Evolutionary conservation across 164 flowering plant species (phyloP).

Genomic region (Chloranthus sessilifolius): DNA sequence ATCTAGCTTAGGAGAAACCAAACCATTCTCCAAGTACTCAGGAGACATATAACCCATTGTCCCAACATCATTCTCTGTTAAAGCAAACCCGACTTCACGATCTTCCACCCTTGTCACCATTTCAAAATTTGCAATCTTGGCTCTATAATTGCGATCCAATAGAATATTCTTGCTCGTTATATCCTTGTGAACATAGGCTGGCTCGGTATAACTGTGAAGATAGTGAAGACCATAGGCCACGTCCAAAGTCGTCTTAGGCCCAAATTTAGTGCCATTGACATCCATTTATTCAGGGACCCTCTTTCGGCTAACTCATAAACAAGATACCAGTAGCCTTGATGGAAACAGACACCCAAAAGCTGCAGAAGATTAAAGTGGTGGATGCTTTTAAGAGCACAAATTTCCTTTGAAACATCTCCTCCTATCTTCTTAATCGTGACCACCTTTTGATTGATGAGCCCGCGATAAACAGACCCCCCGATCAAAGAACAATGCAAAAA

Average conservation of each 20-base stretch:
- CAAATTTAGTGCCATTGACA: conserved; percentile 25
- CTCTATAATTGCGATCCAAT: conserved; percentile 10
- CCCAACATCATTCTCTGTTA: conserved; percentile 5
- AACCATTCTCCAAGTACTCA: conserved; percentile 14
- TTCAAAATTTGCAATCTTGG: conserved; percentile 9
- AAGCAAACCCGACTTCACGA: not conserved
- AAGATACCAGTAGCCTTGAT: conserved; percentile 38
- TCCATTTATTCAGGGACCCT: conserved; percentile 81
- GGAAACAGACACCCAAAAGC: conserved; percentile 43
- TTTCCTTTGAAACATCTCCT: conserved; percentile 51
- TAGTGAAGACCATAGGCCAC: conserved; percentile 14
- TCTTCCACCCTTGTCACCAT: conserved; percentile 2
- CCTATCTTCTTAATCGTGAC: conserved; percentile 56
- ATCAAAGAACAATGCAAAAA: conserved; percentile 41
- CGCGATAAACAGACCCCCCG: conserved; percentile 55
- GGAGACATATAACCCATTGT: conserved; percentile 14
- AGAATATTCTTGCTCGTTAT: conserved; percentile 9
- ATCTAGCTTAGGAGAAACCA: conserved; percentile 9
- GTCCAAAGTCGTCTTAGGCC: conserved; percentile 9
- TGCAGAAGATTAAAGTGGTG: conserved; percentile 57
- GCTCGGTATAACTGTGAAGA: conserved; percentile 12
- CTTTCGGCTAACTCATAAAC: conserved; percentile 74
- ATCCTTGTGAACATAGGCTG: conserved; percentile 11
- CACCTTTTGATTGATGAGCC: conserved; percentile 36
- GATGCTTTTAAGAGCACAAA: conserved; percentile 39